Evolutionary conservation across 2,329 filamentous ascomycete species (phyloP).

Genomic region (Phyllosticta citriasiana): DNA sequence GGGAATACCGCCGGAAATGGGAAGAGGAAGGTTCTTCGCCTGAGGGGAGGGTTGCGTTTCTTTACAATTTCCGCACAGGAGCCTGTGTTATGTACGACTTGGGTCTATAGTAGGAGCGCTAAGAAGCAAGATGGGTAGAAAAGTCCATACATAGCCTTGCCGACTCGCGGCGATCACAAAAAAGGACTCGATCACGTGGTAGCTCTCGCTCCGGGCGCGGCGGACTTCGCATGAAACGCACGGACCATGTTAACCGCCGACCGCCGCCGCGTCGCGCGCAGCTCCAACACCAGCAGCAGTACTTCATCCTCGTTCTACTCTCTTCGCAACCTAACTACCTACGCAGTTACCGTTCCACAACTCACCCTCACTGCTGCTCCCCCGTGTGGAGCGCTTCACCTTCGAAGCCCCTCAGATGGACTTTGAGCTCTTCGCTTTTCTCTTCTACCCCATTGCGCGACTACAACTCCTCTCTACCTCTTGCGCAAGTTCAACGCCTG

Average conservation of each 20-base stretch:
- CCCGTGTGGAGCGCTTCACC: not conserved
- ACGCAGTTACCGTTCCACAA: not conserved
- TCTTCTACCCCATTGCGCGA: not conserved
- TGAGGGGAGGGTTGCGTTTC: constrained; percentile 60
- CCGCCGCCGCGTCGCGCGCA: not conserved
- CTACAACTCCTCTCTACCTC: not conserved
- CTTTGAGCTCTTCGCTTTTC: not conserved
- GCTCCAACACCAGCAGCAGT: not conserved
- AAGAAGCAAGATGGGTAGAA: not conserved
- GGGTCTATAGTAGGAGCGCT: constrained; percentile 15
- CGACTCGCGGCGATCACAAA: no score
- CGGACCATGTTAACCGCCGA: not conserved
- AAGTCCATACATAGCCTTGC: no score
- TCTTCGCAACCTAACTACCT: not conserved
- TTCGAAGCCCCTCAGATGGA: not conserved
- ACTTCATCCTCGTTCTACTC: not conserved
- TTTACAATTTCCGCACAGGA: constrained; percentile 85
- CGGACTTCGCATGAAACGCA: not conserved
- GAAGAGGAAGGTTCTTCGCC: constrained; percentile 30
- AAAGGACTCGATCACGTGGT: not conserved
- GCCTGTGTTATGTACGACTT: constrained; percentile 82
- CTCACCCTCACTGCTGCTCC: not conserved
- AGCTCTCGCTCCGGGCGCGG: not conserved
- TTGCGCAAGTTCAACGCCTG: not conserved
- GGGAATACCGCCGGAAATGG: constrained; percentile 51